A percentile compares a stretch with the other conserved stretches of the same genome.
These are phyloP conservation scores for Fusarium nodosum DNA, from an alignment of 2,329 filamentous ascomycete genomes.

Conservation along the genomic window DNA sequence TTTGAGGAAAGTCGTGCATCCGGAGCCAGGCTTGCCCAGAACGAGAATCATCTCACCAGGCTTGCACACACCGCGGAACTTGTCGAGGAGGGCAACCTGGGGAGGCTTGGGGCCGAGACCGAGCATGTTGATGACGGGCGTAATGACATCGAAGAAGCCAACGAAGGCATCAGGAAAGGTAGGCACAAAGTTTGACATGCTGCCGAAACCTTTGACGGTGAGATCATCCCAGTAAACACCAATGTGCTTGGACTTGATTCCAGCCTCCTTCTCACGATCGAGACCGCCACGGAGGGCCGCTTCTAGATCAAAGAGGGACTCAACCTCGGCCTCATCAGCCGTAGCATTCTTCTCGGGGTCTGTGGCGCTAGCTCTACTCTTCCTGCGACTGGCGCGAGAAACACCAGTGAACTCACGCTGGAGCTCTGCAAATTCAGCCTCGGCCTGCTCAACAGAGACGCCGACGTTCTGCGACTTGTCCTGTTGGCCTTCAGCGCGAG, in stretches of 20 bases:
- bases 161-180: conserved; percentile 85
- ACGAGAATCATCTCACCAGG: conserved; percentile 93
- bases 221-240: conserved; percentile 84
- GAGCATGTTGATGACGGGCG: conserved; percentile 73
- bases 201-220: conserved; percentile 81
- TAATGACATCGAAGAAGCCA: conserved; percentile 80
- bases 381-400: conserved; percentile 64
- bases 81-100: conserved; percentile 80
- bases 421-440: conserved; percentile 78
- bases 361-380: conserved; percentile 42
- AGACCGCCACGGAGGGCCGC: conserved; percentile 77
- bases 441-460: conserved; percentile 75
- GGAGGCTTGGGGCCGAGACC: conserved; percentile 75
- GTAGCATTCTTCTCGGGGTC: conserved; percentile 72
- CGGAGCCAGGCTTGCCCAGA: conserved; percentile 80
- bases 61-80: conserved; percentile 77
- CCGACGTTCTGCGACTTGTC: conserved; percentile 54
- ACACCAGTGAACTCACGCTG: conserved; percentile 70
- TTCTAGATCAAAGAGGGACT: conserved; percentile 79
- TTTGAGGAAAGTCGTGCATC: conserved; percentile 78
- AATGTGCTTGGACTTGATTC: conserved; percentile 84
- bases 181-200: conserved; percentile 77
- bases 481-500: conserved; percentile 43
- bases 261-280: conserved; percentile 78
- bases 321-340: conserved; percentile 59